Conservation (phyloP, 2,329 filamentous ascomycete genomes). For the Pseudopyricularia cyperi region DNA sequence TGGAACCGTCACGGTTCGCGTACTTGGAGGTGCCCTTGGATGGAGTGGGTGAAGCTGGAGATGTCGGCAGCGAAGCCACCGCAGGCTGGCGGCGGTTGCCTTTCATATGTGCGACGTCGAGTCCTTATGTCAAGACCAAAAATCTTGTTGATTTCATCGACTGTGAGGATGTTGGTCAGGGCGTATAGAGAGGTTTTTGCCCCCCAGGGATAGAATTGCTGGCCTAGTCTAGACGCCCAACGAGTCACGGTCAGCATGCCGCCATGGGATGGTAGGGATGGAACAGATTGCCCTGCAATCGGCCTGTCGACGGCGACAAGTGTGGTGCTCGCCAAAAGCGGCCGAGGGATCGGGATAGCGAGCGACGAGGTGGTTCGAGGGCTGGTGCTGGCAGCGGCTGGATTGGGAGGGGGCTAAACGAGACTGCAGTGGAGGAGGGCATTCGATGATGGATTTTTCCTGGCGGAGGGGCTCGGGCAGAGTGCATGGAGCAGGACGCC, state of each 20-base stretch:
- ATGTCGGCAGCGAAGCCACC: conserved; percentile 8
- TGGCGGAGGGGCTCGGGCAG: conserved; percentile 2
- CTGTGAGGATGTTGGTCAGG: background rate
- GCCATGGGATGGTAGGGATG: background rate
- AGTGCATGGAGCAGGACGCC: background rate
- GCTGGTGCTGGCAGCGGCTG: background rate
- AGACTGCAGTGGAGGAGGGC: background rate
- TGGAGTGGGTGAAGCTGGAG: conserved; percentile 33
- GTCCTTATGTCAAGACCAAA: background rate
- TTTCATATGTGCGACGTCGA: conserved; percentile 15
- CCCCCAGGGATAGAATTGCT: background rate
- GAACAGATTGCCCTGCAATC: background rate
- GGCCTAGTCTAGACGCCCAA: background rate
- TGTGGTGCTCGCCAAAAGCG: background rate
- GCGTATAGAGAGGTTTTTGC: background rate
- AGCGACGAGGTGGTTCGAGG: conserved; percentile 1
- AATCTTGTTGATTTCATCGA: background rate
- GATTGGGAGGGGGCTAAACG: background rate
- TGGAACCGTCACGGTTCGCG: conserved; percentile 56
- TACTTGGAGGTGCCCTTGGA: conserved; percentile 45
- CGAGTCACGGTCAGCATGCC: background rate
- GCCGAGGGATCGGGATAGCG: conserved; percentile 2
- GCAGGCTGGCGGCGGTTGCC: conserved; percentile 18
- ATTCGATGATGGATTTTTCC: background rate
- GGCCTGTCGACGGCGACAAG: background rate